phyloP scores from a whole-genome alignment of 2,329 filamentous ascomycete species.

The Phoma sp. region DNA sequence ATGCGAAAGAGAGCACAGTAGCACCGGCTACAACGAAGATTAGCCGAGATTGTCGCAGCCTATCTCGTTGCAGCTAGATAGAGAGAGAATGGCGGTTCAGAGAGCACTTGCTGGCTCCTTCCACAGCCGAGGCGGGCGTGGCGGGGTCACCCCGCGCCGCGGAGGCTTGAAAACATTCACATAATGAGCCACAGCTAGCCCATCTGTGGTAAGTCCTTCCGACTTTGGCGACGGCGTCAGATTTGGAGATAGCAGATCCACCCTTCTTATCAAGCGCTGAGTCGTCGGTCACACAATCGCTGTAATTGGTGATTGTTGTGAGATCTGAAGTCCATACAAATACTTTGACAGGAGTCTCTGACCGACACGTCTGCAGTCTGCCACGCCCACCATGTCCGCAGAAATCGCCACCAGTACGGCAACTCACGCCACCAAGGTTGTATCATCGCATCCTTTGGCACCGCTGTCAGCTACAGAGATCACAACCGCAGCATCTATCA shows the following conservation, averaged over 20 bases:
- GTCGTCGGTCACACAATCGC: not conserved
- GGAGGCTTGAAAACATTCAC: slow-evolving; percentile 2
- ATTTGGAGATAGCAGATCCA: slow-evolving; percentile 16
- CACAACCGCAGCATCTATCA: slow-evolving; percentile 54
- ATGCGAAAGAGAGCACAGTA: too few relatives aligned
- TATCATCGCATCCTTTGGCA: slow-evolving; percentile 61
- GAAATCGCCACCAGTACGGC: slow-evolving; percentile 33
- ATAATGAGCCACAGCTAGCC: slow-evolving; percentile 21
- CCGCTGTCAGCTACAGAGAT: slow-evolving; percentile 66
- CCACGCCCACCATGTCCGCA: slow-evolving; percentile 33
- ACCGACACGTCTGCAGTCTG: not conserved
- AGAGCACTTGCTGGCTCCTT: not conserved
- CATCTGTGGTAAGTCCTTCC: slow-evolving; percentile 34
- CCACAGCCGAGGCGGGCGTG: not conserved
- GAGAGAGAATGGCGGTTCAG: not conserved
- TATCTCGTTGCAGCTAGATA: too few relatives aligned
- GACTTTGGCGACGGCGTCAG: slow-evolving; percentile 14
- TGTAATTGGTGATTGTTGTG: slow-evolving; percentile 13
- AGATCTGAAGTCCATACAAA: slow-evolving; percentile 11
- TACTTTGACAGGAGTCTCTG: not conserved
- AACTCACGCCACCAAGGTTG: slow-evolving; percentile 28
- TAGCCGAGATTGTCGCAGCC: too few relatives aligned
- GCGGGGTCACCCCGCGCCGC: slow-evolving; percentile 19
- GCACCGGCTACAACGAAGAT: too few relatives aligned
- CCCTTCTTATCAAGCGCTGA: slow-evolving; percentile 15